phyloP scores from a whole-genome alignment of 2,329 filamentous ascomycete genomes.

The Cryphonectria naterciae region DNA sequence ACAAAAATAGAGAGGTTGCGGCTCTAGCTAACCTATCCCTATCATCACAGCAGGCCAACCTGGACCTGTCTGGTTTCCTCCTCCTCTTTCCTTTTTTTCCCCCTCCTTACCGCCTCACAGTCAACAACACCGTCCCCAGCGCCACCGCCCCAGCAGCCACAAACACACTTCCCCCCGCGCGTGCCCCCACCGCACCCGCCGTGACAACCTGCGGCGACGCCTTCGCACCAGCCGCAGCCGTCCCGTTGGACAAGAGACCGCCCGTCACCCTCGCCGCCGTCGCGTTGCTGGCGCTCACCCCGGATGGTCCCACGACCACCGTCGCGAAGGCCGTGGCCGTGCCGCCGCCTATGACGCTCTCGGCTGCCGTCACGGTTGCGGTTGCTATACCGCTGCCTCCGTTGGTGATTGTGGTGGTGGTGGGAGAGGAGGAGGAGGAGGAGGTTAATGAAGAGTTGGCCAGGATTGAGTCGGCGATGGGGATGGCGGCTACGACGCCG shows the following conservation, averaged over 20 bases:
- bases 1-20: neutral
- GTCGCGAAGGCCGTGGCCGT: slow-evolving; percentile 24
- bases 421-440: neutral
- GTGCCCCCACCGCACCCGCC: neutral
- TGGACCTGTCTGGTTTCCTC: neutral
- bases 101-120: neutral
- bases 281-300: neutral
- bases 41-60: neutral
- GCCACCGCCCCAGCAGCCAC: neutral
- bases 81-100: too few relatives aligned
- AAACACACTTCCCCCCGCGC: neutral
- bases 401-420: neutral
- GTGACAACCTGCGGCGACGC: neutral
- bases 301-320: slow-evolving; percentile 14
- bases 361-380: slow-evolving; percentile 5
- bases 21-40: neutral
- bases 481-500: slow-evolving; percentile 20
- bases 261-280: neutral
- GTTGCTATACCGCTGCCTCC: neutral
- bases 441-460: neutral
- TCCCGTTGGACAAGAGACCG: neutral
- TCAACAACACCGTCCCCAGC: neutral
- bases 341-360: slow-evolving; percentile 4
- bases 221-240: neutral
- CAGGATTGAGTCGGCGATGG: slow-evolving; percentile 19